phyloP scores from a whole-genome alignment of 2,329 filamentous ascomycete species.

The Aspergillus aculeatus region DNA sequence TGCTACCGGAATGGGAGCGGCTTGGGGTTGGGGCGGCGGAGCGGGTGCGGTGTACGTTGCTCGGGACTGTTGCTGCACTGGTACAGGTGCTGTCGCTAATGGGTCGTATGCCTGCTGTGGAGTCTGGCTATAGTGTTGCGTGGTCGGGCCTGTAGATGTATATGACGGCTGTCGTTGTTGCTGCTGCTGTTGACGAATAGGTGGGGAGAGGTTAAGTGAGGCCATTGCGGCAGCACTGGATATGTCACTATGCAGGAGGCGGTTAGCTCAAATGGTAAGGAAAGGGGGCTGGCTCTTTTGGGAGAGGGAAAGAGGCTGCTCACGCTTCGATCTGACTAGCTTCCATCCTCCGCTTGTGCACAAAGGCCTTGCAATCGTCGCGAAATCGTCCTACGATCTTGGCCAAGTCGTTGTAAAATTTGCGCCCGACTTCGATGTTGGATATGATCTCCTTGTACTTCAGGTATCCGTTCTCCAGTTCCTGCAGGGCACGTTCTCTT shows the following conservation, averaged over 20 bases:
- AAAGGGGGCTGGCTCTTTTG: not conserved
- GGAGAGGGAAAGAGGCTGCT: constrained; percentile 27
- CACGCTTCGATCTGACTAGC: constrained; percentile 75
- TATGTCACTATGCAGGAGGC: constrained; percentile 49
- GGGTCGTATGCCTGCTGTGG: constrained; percentile 38
- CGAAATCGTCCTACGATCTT: constrained; percentile 83
- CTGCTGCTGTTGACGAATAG: constrained; percentile 39
- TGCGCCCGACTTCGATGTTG: constrained; percentile 85
- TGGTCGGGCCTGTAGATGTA: constrained; percentile 25
- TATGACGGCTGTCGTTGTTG: constrained; percentile 26
- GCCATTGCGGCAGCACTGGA: constrained; percentile 57
- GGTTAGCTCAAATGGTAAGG: not conserved
- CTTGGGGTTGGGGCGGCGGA: constrained; percentile 24
- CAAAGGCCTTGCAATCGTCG: constrained; percentile 76
- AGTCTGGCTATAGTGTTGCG: constrained; percentile 43
- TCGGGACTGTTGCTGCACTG: constrained; percentile 11
- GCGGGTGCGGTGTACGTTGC: constrained; percentile 7
- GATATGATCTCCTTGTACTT: constrained; percentile 95
- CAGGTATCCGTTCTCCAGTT: constrained; percentile 84
- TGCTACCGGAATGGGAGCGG: not conserved
- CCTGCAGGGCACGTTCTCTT: constrained; percentile 82
- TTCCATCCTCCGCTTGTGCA: constrained; percentile 75
- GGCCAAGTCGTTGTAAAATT: constrained; percentile 95
- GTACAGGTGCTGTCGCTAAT: not conserved
- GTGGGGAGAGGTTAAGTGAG: constrained; percentile 50